Evolutionary conservation across 768 basidiomycete genomes (phyloP).

Genomic region (Suillus fuscotomentosus): DNA sequence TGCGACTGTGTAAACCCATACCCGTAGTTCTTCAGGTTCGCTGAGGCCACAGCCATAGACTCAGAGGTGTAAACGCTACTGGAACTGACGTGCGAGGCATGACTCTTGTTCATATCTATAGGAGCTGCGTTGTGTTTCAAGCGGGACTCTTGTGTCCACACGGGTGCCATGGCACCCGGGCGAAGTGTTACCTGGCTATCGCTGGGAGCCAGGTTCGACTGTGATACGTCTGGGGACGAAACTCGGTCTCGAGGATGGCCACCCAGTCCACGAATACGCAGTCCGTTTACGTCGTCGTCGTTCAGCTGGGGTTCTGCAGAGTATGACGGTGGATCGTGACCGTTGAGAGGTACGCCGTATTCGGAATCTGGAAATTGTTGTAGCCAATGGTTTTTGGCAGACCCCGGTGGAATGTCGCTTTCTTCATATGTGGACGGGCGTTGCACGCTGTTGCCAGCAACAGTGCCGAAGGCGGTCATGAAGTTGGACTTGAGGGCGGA

Average conservation of each 20-base stretch:
- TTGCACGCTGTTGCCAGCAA: conserved; percentile 41
- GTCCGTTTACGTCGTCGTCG: conserved; percentile 35
- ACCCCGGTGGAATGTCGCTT: neutral
- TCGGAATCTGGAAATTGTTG: conserved; percentile 5
- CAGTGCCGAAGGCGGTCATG: conserved; percentile 47
- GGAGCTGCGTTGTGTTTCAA: conserved; percentile 3
- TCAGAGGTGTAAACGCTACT: conserved; percentile 27
- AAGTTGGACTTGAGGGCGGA: conserved; percentile 42
- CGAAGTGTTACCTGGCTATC: conserved; percentile 11
- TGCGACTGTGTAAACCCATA: conserved; percentile 18
- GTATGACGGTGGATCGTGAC: neutral
- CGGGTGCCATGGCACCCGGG: conserved; percentile 2
- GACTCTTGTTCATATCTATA: neutral
- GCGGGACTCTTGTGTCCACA: conserved; percentile 14
- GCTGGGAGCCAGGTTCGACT: neutral
- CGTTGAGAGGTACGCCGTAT: neutral
- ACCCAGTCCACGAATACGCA: conserved; percentile 33
- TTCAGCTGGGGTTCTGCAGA: neutral
- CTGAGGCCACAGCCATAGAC: conserved; percentile 15
- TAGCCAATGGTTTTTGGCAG: conserved; percentile 5
- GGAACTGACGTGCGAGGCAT: conserved; percentile 12
- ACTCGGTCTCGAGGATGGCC: conserved; percentile 10
- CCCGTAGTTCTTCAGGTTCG: conserved; percentile 25
- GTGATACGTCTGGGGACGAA: conserved; percentile 6
- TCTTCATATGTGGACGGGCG: neutral